These are phyloP conservation scores for Diaporthe ilicicola DNA, from an alignment of 2,329 filamentous ascomycete species.

Conservation along the genomic window DNA sequence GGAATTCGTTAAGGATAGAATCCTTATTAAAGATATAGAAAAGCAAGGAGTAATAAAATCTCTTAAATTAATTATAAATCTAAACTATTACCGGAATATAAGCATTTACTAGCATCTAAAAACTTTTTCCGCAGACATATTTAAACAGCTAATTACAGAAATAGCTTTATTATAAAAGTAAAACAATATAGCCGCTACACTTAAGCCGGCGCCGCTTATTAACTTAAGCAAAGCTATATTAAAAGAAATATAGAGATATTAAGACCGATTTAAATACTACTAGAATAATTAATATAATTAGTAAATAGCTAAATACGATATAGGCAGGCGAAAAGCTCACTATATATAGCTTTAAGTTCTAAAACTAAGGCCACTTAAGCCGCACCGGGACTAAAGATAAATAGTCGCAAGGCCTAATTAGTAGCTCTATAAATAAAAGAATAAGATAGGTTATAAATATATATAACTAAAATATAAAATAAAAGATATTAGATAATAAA, in stretches of 20 bases:
- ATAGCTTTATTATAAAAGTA: too few species aligned
- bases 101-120: too few species aligned
- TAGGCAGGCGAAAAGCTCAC: not conserved
- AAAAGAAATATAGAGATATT: not conserved
- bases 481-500: not conserved
- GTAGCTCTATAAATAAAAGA: not conserved
- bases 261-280: slow-evolving; percentile 14
- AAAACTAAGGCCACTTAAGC: not conserved
- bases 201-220: too few species aligned
- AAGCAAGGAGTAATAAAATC: too few species aligned
- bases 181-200: not conserved
- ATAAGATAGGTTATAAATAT: not conserved
- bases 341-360: not conserved
- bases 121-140: too few species aligned
- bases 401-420: not conserved
- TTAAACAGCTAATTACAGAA: too few species aligned
- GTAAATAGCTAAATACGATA: not conserved
- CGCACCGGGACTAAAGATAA: not conserved
- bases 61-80: too few species aligned
- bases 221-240: not conserved
- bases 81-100: too few species aligned
- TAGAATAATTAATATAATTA: not conserved
- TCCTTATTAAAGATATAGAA: too few species aligned
- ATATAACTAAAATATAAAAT: not conserved
- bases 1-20: too few species aligned